These are phyloP conservation scores for Leucocoprinus sp. DNA, from an alignment of 768 basidiomycete genomes.

Conservation along the genomic window DNA sequence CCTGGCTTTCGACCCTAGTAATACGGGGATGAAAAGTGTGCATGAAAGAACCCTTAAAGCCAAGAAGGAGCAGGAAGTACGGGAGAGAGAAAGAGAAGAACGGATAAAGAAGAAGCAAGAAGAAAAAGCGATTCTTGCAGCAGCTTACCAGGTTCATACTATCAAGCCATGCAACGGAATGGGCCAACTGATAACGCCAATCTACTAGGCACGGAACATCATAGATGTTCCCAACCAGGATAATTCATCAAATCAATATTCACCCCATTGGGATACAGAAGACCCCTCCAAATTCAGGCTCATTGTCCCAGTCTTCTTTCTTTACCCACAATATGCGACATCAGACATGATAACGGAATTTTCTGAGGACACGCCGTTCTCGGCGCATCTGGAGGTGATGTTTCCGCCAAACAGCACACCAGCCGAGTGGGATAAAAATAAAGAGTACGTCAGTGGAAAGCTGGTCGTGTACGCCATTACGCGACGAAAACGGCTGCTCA, in stretches of 20 bases:
- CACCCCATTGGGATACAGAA: slow-evolving; percentile 59
- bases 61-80: slow-evolving; percentile 43
- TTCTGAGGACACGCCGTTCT: slow-evolving; percentile 77
- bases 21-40: slow-evolving; percentile 42
- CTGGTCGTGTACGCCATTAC: slow-evolving; percentile 85
- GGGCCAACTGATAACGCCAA: slow-evolving; percentile 6
- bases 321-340: slow-evolving; percentile 85
- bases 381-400: slow-evolving; percentile 69
- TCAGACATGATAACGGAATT: slow-evolving; percentile 88
- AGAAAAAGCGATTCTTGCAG: slow-evolving; percentile 41
- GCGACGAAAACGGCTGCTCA: slow-evolving; percentile 64
- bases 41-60: slow-evolving; percentile 38
- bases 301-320: slow-evolving; percentile 82
- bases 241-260: slow-evolving; percentile 46
- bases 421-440: slow-evolving; percentile 69
- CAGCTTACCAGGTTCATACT: slow-evolving; percentile 56
- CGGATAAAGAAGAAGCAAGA: slow-evolving; percentile 42
- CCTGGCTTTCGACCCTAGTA: slow-evolving; percentile 48
- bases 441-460: slow-evolving; percentile 55
- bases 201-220: slow-evolving; percentile 63
- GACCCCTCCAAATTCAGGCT: slow-evolving; percentile 53
- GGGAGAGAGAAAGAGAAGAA: slow-evolving; percentile 42
- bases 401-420: slow-evolving; percentile 64
- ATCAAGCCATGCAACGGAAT: not conserved
- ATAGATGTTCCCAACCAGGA: slow-evolving; percentile 46